phyloP scores from a whole-genome alignment of 192 early-diverging fungal genomes.

The Coemansia sp. region DNA sequence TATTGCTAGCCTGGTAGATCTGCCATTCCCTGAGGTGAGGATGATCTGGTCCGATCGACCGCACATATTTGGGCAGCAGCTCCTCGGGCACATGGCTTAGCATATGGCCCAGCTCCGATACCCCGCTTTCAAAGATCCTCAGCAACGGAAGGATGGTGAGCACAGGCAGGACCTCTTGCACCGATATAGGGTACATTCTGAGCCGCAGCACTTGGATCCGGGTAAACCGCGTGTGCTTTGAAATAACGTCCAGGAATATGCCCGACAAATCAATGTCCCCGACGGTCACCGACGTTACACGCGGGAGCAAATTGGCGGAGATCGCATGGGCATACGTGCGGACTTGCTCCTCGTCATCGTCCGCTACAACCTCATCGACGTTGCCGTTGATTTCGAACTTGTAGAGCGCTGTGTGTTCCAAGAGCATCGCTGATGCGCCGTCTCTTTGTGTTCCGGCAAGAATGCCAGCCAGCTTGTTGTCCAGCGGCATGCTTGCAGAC shows the following conservation, averaged over 20 bases:
- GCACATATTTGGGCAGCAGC: neutral
- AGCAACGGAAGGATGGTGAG: neutral
- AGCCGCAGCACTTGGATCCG: slow-evolving; percentile 1
- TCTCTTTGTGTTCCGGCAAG: neutral
- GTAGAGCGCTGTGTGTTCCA: neutral
- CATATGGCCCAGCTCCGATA: neutral
- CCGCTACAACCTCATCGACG: neutral
- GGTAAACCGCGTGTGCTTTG: neutral
- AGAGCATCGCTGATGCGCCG: neutral
- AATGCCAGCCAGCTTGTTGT: neutral
- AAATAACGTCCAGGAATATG: neutral
- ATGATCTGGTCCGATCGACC: neutral
- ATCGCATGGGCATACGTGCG: neutral
- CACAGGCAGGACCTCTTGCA: neutral
- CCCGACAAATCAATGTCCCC: neutral
- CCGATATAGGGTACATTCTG: neutral
- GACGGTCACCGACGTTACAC: neutral
- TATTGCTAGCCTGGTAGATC: neutral
- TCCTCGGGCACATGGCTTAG: neutral
- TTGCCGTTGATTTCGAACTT: neutral
- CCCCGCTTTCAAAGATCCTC: neutral
- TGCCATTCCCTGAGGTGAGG: neutral
- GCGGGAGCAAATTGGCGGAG: neutral
- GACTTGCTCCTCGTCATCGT: neutral
- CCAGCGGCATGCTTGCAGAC: neutral